Conservation (phyloP, 176 grass and related monocot genomes). For the Hsuehochloa calcarea region DNA sequence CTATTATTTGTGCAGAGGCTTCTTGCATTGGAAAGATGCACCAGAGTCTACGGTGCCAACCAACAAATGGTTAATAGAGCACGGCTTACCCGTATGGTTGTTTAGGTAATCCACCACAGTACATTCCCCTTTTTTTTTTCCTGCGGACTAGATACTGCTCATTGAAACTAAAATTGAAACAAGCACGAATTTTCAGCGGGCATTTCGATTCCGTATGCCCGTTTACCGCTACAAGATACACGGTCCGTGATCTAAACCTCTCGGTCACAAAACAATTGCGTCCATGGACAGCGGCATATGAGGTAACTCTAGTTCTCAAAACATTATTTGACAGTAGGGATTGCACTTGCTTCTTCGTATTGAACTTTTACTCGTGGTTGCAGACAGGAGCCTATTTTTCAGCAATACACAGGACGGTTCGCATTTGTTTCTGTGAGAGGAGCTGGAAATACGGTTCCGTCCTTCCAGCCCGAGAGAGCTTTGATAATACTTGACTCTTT, state of each 20-base stretch:
- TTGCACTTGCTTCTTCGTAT: neutral
- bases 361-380: neutral
- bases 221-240: constrained; percentile 18
- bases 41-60: constrained; percentile 11
- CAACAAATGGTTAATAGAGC: neutral
- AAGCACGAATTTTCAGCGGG: neutral
- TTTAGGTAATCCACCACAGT: constrained; percentile 29
- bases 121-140: no score
- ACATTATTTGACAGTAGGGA: neutral
- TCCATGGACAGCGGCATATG: constrained; percentile 26
- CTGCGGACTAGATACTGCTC: neutral
- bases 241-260: constrained; percentile 11
- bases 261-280: constrained; percentile 24
- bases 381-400: constrained; percentile 42
- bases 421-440: constrained; percentile 42
- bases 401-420: constrained; percentile 33
- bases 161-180: neutral
- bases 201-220: constrained; percentile 35
- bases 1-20: neutral
- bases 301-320: neutral
- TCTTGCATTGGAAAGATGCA: constrained; percentile 8
- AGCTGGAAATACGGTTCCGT: constrained; percentile 40
- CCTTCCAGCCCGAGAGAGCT: constrained; percentile 40
- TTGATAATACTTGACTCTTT: constrained; percentile 42
- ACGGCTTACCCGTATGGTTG: constrained; percentile 27